These are phyloP conservation scores for Aspergillus saccharolyticus DNA, from an alignment of 495 filamentous ascomycete species.

Conservation along the genomic window DNA sequence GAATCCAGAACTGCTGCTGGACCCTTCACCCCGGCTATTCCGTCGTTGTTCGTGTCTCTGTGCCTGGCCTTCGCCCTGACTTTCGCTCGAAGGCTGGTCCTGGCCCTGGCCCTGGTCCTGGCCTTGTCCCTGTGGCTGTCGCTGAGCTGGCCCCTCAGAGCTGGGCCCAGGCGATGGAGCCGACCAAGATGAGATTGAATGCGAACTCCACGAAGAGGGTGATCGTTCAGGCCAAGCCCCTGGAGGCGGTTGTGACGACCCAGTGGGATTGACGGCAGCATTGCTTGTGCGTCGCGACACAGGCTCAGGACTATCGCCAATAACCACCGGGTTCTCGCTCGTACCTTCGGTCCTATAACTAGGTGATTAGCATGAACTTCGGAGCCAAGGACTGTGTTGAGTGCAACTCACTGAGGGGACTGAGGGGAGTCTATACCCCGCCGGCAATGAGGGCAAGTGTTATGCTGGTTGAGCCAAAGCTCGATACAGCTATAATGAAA, in stretches of 20 bases:
- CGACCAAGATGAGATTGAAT: background rate
- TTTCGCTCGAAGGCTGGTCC: background rate
- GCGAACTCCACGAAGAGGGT: constrained; percentile 1
- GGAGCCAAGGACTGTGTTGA: background rate
- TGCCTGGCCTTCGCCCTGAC: background rate
- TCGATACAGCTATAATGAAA: constrained; percentile 77
- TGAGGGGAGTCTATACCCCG: constrained; percentile 55
- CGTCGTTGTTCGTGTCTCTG: constrained; percentile 9
- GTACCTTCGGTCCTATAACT: constrained; percentile 20
- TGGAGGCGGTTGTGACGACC: background rate
- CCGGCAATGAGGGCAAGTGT: constrained; percentile 87
- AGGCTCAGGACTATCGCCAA: constrained; percentile 26
- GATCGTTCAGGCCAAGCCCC: background rate
- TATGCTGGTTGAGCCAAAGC: constrained; percentile 79
- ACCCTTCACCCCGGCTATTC: constrained; percentile 24
- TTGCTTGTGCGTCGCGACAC: constrained; percentile 13
- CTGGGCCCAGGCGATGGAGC: background rate
- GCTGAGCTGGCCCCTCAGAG: background rate
- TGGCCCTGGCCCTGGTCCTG: background rate
- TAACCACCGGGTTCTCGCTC: constrained; percentile 27
- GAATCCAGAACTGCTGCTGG: constrained; percentile 20
- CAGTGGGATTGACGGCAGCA: background rate
- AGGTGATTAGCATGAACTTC: background rate
- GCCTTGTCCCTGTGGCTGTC: background rate
- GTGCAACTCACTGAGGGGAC: constrained; percentile 25